phyloP scores from a whole-genome alignment of 805 yeast genomes.

The Candida endomychidarum region DNA sequence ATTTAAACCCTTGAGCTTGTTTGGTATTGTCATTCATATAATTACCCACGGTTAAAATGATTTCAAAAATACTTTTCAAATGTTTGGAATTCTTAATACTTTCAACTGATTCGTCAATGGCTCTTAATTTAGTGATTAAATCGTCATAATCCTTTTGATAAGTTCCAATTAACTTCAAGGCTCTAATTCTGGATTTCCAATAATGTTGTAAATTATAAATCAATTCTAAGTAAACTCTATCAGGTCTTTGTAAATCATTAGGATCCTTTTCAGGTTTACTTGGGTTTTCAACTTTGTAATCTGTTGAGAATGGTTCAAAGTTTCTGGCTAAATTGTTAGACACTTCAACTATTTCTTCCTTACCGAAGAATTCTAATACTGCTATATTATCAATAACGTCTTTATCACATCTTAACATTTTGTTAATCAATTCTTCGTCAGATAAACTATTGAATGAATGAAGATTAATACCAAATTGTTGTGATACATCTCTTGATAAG shows the following conservation, averaged over 20 bases:
- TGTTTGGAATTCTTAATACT: constrained; percentile 52
- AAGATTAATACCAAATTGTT: constrained; percentile 76
- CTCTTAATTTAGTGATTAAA: constrained; percentile 51
- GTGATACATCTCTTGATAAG: constrained; percentile 69
- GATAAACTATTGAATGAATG: constrained; percentile 56
- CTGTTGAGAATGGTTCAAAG: constrained; percentile 63
- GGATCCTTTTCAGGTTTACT: constrained; percentile 54
- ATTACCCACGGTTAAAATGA: constrained; percentile 73
- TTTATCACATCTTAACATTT: constrained; percentile 60
- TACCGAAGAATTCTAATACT: constrained; percentile 67
- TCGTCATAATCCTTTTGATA: constrained; percentile 69
- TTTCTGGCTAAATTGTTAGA: constrained; percentile 54
- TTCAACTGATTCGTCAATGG: constrained; percentile 59
- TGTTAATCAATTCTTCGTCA: constrained; percentile 54
- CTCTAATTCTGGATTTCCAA: constrained; percentile 69
- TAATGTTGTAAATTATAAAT: constrained; percentile 67
- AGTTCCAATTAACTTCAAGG: constrained; percentile 52
- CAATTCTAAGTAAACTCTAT: constrained; percentile 65
- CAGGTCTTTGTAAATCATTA: constrained; percentile 62
- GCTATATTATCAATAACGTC: constrained; percentile 53
- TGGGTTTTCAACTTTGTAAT: constrained; percentile 35
- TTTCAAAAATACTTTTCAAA: constrained; percentile 57
- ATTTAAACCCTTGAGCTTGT: constrained; percentile 67
- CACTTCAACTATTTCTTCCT: constrained; percentile 61
- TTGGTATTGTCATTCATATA: constrained; percentile 74